These are phyloP conservation scores for Anisogramma anomala DNA, from an alignment of 2,329 filamentous ascomycete species.

Conservation along the genomic window DNA sequence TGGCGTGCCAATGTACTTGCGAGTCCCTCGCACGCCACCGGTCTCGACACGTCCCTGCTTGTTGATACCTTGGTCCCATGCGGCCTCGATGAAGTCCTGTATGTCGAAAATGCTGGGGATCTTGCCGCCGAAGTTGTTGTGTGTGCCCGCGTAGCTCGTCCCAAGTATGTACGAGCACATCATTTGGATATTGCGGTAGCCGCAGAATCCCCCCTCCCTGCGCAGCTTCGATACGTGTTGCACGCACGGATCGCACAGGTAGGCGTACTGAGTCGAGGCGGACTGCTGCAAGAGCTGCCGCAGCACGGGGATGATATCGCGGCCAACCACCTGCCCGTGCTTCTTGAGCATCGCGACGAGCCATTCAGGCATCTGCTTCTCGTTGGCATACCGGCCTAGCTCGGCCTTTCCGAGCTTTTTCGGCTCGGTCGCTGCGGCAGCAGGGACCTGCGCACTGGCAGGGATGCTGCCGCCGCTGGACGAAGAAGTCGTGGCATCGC, in stretches of 20 bases:
- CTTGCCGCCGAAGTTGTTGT: constrained; percentile 43
- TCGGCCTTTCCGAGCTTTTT: constrained; percentile 39
- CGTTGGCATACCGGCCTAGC: constrained; percentile 60
- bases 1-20: constrained; percentile 91
- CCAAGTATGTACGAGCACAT: constrained; percentile 66
- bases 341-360: constrained; percentile 50
- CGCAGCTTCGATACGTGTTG: constrained; percentile 72
- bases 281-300: constrained; percentile 54
- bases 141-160: constrained; percentile 41
- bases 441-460: too few species aligned
- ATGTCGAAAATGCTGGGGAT: constrained; percentile 71
- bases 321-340: constrained; percentile 42
- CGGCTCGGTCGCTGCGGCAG: constrained; percentile 5
- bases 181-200: constrained; percentile 93
- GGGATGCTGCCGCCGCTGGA: neutral
- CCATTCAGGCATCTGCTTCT: constrained; percentile 63
- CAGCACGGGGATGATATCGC: constrained; percentile 52
- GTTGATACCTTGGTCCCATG: constrained; percentile 82
- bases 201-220: constrained; percentile 84
- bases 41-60: constrained; percentile 64
- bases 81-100: constrained; percentile 75
- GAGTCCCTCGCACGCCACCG: constrained; percentile 73
- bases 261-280: constrained; percentile 53
- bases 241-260: constrained; percentile 65
- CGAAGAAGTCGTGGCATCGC: neutral